Conservation (phyloP, 1,284 basidiomycete species). For the Ceraceosorus bombacis region DNA sequence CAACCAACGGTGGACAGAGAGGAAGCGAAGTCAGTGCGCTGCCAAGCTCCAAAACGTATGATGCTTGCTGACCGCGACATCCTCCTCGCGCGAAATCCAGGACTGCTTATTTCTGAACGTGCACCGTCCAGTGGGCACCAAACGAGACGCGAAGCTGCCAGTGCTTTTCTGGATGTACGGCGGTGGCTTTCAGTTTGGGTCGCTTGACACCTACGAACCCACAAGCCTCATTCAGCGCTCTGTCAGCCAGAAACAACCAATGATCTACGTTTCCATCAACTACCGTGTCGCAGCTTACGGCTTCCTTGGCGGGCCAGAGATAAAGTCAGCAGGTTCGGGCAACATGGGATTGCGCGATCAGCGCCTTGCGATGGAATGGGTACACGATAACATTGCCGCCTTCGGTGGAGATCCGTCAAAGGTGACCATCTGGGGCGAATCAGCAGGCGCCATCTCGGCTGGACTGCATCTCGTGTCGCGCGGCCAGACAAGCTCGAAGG, state of each 20-base stretch:
- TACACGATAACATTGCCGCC: conserved; percentile 5
- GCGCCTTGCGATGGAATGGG: conserved; percentile 7
- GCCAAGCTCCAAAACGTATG: no score
- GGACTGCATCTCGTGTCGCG: no score
- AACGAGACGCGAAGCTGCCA: neutral
- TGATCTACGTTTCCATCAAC: conserved; percentile 53
- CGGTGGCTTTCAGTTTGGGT: conserved; percentile 11
- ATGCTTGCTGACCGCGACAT: no score
- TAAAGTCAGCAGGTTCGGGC: neutral
- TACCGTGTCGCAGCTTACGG: conserved; percentile 51
- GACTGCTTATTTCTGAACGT: conserved; percentile 12
- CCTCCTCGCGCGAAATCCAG: neutral
- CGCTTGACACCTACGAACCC: neutral
- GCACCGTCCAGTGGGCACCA: neutral
- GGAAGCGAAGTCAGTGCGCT: no score
- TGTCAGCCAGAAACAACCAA: neutral
- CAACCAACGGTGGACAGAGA: no score
- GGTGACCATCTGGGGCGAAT: no score
- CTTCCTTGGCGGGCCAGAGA: conserved; percentile 15
- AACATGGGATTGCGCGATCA: conserved; percentile 13
- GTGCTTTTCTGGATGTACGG: conserved; percentile 14
- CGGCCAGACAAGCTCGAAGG: no score
- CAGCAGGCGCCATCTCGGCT: no score
- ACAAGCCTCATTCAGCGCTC: conserved; percentile 2
- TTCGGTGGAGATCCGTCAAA: conserved; percentile 11